Base-by-base conservation (phyloP, 1,284 basidiomycete species). In the Salmacisia buchloeana region DNA sequence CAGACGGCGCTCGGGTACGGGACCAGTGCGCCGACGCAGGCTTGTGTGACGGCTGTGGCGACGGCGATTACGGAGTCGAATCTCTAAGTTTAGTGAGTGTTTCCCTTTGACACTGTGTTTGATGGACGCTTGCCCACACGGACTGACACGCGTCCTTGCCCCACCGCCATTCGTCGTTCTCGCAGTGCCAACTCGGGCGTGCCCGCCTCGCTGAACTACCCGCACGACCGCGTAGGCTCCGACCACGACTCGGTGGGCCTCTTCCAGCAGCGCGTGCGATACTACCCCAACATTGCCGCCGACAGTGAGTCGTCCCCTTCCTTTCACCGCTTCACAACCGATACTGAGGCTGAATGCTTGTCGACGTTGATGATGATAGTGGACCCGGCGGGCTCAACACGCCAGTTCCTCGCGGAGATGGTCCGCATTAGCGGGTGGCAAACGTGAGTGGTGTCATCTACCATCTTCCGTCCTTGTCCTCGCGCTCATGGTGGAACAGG, bases 141-240 rank as follows among this genome's bases (percentile, higher is more conserved):
- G n/a, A n/a, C n/a, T n/a, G n/a, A n/a, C n/a, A n/a, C n/a, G n/a
- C n/a, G n/a, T n/a, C n/a, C n/a, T n/a, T n/a, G n/a, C n/a, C n/a
- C n/a, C n/a, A n/a, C n/a, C n/a, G n/a, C n/a, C n/a, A n/a, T n/a
- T n/a, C n/a, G n/a, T n/a, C n/a, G n/a, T n/a, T n/a, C n/a, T n/a
- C n/a, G n/a, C n/a, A n/a, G n/a, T 25, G 45, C 45, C 45, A 49
- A 49, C 25, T 25, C 6, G 5, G 27, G 25, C 13, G 45, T 49
- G n/a, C 45, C 45, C 6, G 45, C 45, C 21, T 49, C 45, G 45
- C n/a, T 49, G n/a, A 49, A 49, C 45, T 49, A 49, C 45, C 45
- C n/a, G 3, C 25, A 57, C 54, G 54, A 57, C 54, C 13, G 23
- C 6, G 54, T 57, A 2, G 31, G 29, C 3, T 34, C 54, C 29